Conservation (phyloP, 305 asterid species). For the Fraxinus paxiana region DNA sequence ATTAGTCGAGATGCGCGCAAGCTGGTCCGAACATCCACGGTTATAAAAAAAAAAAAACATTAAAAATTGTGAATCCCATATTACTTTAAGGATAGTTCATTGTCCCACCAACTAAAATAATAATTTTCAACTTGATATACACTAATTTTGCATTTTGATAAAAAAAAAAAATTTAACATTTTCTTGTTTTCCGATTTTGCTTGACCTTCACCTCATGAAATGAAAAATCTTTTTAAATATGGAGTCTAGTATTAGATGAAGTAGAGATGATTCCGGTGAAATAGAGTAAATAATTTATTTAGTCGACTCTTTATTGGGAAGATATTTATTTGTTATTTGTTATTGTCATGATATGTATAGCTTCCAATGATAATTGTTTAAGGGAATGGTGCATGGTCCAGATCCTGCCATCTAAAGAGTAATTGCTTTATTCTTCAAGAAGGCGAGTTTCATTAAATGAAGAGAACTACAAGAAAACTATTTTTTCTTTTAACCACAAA, state of each 20-base stretch:
- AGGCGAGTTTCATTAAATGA: not conserved
- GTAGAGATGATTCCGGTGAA: not conserved
- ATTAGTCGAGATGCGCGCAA: too few relatives aligned
- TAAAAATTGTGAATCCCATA: not conserved
- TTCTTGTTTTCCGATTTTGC: not conserved
- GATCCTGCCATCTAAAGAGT: not conserved
- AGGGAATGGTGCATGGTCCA: not conserved
- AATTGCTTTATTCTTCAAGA: not conserved
- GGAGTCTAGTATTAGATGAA: not conserved
- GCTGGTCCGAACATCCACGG: too few relatives aligned
- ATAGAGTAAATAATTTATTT: not conserved
- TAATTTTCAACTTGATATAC: not conserved
- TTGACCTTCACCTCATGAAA: not conserved
- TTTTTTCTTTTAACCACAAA: not conserved
- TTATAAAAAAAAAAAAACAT: not conserved
- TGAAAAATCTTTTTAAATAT: not conserved
- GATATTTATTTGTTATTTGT: not conserved
- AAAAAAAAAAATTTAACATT: not conserved
- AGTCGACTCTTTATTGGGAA: not conserved
- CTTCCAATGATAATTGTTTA: not conserved
- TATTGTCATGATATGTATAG: not conserved
- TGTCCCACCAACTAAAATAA: not conserved
- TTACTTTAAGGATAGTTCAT: not conserved
- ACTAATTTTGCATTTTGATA: not conserved
- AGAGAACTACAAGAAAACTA: not conserved